A percentile compares a stretch with the other conserved stretches of the same genome.
Conservation (phyloP, 139 green algal genomes). For the Chlamydomonas incerta region DNA sequence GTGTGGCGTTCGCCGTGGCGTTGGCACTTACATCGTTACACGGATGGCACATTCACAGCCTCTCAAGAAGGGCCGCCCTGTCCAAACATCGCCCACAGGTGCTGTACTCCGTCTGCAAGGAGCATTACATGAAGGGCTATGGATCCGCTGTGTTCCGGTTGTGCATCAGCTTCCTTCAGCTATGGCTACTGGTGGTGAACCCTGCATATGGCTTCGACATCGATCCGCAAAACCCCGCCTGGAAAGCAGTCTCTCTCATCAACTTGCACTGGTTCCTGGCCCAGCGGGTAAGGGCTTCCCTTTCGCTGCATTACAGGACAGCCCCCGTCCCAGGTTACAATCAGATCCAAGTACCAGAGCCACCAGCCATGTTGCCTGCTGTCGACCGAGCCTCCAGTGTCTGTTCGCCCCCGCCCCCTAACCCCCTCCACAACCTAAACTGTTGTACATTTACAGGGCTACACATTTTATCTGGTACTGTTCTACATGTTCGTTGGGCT, state of each 20-base stretch:
- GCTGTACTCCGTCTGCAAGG: neutral
- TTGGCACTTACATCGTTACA: no score
- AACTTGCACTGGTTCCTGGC: neutral
- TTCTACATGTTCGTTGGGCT: slow-evolving; percentile 1
- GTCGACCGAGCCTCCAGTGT: no score
- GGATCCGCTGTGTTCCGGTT: neutral
- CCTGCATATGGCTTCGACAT: neutral
- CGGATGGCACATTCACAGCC: no score
- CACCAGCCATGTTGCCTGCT: no score
- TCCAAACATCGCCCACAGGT: neutral
- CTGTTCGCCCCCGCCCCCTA: no score
- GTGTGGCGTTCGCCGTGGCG: no score
- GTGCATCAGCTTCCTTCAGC: neutral
- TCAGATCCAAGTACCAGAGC: no score
- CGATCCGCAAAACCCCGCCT: neutral
- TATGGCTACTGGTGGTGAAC: slow-evolving; percentile 17
- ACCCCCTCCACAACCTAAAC: no score
- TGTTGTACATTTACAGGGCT: neutral
- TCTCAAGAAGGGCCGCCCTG: no score
- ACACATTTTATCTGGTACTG: slow-evolving; percentile 12
- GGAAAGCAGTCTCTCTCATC: neutral
- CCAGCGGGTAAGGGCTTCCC: no score
- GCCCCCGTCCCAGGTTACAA: no score
- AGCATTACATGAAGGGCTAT: neutral
- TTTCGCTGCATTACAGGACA: no score